phyloP scores from a whole-genome alignment of 2,329 filamentous ascomycete genomes.

The Diaporthe batatas region DNA sequence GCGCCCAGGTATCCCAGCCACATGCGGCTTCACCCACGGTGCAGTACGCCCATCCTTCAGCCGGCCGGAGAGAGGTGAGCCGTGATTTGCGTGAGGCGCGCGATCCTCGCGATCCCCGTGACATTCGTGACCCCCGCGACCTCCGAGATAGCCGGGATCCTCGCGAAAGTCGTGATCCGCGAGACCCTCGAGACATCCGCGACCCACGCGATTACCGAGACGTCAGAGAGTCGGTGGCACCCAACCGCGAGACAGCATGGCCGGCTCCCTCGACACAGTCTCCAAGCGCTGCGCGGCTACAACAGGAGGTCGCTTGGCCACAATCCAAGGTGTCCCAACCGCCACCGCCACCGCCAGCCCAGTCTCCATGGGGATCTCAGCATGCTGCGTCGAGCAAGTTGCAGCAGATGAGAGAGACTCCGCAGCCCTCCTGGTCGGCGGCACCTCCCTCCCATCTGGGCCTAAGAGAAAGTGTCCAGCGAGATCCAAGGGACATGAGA shows the following conservation, averaged over 20 bases:
- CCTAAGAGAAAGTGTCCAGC: constrained; percentile 42
- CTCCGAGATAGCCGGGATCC: constrained; percentile 33
- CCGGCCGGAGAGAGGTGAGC: background rate
- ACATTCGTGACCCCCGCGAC: constrained; percentile 2
- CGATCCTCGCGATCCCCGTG: constrained; percentile 2
- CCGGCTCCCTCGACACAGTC: constrained; percentile 46
- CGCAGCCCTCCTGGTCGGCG: constrained; percentile 53
- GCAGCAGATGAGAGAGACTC: constrained; percentile 50
- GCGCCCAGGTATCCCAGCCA: constrained; percentile 58
- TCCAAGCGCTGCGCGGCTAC: constrained; percentile 46
- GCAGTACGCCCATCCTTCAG: constrained; percentile 58
- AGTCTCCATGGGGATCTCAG: constrained; percentile 56
- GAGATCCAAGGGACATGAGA: constrained; percentile 22
- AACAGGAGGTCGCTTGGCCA: constrained; percentile 51
- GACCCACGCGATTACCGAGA: constrained; percentile 59
- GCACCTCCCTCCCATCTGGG: constrained; percentile 46
- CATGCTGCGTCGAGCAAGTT: constrained; percentile 54
- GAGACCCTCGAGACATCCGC: constrained; percentile 56
- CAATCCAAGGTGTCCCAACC: constrained; percentile 51
- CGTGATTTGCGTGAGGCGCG: constrained; percentile 18
- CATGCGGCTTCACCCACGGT: constrained; percentile 64
- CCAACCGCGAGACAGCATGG: constrained; percentile 55
- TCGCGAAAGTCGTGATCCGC: constrained; percentile 55
- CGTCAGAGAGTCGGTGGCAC: constrained; percentile 57
- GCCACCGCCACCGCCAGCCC: constrained; percentile 50